Percentiles rank a stretch among this genome's conserved stretches.
Evolutionary conservation across 2,329 filamentous ascomycete species (phyloP).

Genomic region (Neofusicoccum sp.): DNA sequence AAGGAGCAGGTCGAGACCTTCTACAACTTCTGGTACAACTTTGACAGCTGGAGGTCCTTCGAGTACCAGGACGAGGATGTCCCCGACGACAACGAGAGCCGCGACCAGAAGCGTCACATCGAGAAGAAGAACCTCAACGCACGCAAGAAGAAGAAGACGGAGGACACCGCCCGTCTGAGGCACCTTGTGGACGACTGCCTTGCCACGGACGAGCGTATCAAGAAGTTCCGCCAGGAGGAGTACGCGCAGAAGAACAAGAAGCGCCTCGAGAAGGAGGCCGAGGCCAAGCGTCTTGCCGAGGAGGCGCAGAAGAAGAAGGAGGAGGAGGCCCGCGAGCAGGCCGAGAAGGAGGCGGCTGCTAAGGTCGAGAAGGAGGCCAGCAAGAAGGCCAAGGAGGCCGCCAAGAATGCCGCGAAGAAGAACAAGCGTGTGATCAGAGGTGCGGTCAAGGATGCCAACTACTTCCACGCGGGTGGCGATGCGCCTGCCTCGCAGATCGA

Average conservation of each 20-base stretch:
- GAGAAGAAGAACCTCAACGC: slow-evolving; percentile 98
- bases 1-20: slow-evolving; percentile 91
- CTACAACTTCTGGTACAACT: slow-evolving; percentile 99
- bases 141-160: slow-evolving; percentile 98
- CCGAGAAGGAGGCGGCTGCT: slow-evolving; percentile 81
- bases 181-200: slow-evolving; percentile 86
- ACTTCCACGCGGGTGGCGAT: slow-evolving; percentile 69
- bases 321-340: slow-evolving; percentile 74
- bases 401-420: slow-evolving; percentile 99
- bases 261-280: slow-evolving; percentile 83
- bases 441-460: slow-evolving; percentile 96
- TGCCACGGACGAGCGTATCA: slow-evolving; percentile 88
- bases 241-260: slow-evolving; percentile 97
- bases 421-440: slow-evolving; percentile 97
- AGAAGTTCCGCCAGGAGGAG: slow-evolving; percentile 90
- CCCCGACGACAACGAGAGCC: slow-evolving; percentile 97
- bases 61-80: slow-evolving; percentile 99
- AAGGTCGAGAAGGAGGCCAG: slow-evolving; percentile 78
- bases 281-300: slow-evolving; percentile 81
- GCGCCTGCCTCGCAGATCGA: slow-evolving; percentile 80
- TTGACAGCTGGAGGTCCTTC: slow-evolving; percentile 96
- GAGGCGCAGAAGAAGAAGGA: slow-evolving; percentile 81
- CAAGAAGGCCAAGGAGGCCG: slow-evolving; percentile 98
- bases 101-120: slow-evolving; percentile 96
- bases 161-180: slow-evolving; percentile 88